Base-by-base conservation (phyloP, 306 rosid species). In the Gastrolobium villosum region DNA sequence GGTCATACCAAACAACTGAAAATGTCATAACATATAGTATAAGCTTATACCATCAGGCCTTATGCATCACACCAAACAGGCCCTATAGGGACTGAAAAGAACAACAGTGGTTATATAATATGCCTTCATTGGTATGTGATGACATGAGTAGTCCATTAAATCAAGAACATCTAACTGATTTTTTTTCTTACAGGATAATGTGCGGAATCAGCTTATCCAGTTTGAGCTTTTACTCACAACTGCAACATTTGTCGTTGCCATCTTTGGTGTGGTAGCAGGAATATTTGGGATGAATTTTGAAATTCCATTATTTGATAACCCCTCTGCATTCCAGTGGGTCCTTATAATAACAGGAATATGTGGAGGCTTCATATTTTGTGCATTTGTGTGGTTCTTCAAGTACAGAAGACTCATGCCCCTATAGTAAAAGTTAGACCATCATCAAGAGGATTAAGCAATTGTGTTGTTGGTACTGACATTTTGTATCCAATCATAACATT, bases 211-310 rank as follows among this genome's bases (percentile, higher is more conserved):
- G 91, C 94, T 96, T 79, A 96, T 96, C 79, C 99, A 96, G 70
- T 96, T 96, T 71, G 99, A 96, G 86, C 94, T 96, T 45, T 86
- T 96, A 68, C 95, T 96, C 64, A 96, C 99, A 41, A 93, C 99
- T 32, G 99, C 96, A 45, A 96, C 99, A 40, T 91, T 96, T 82
- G 99, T 93, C 40, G 99, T 93, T 57, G 99, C 99, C 9, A 93
- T 96, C 36, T 93, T 93, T 76, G 99, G 99, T 30, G 98, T 93
- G 79, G 99, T 96, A 43, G 99, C 99, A 3, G 98, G 99, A 82
- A 72, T 93, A 41, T 96, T 96, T 57, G 99, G 99, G 65, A 96
- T 96, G 99, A 96, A 96, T 79, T 96, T 96, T 65, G 48, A 76
- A 59, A 88, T 96, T 77, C 44, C 94, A 34, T 74, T 93, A 65